A percentile compares a stretch with the other conserved stretches of the same genome.
These are phyloP conservation scores for Camelina hispida DNA, from an alignment of 345 rosid species.

Conservation along the genomic window DNA sequence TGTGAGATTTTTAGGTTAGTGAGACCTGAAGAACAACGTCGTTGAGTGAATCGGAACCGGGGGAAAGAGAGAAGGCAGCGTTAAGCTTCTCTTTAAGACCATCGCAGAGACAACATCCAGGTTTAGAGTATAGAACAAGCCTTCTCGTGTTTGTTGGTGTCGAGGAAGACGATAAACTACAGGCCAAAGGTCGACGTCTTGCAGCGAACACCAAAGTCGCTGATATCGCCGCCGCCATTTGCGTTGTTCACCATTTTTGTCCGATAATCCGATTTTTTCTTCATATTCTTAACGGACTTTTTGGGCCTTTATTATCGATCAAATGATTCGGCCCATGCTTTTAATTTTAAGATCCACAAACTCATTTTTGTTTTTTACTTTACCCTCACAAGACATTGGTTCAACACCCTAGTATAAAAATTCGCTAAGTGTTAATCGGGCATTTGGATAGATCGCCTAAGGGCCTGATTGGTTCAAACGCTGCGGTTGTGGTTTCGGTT, in stretches of 20 bases:
- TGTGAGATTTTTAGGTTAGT: neutral
- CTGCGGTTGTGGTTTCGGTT: too few relatives aligned
- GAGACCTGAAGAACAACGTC: conserved; percentile 76
- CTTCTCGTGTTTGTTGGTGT: conserved; percentile 47
- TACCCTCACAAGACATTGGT: too few relatives aligned
- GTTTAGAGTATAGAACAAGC: conserved; percentile 79
- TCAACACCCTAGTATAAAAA: too few relatives aligned
- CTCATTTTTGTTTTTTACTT: too few relatives aligned
- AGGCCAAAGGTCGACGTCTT: conserved; percentile 47
- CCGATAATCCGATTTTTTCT: neutral
- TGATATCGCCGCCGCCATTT: conserved; percentile 52
- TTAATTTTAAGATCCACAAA: neutral
- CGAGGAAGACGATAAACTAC: conserved; percentile 45
- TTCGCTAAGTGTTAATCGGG: too few relatives aligned
- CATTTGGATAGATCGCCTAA: too few relatives aligned
- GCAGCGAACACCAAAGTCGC: conserved; percentile 43
- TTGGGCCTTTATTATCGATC: neutral
- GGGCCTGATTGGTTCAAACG: too few relatives aligned
- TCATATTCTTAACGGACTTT: conserved; percentile 8
- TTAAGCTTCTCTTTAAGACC: conserved; percentile 93
- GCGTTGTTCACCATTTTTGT: neutral
- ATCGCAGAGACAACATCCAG: conserved; percentile 94
- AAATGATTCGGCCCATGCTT: neutral
- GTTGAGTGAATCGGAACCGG: conserved; percentile 65
- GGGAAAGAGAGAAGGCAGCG: conserved; percentile 70